Conservation (phyloP, 176 grass and related monocot genomes). For the Typha latifolia region DNA sequence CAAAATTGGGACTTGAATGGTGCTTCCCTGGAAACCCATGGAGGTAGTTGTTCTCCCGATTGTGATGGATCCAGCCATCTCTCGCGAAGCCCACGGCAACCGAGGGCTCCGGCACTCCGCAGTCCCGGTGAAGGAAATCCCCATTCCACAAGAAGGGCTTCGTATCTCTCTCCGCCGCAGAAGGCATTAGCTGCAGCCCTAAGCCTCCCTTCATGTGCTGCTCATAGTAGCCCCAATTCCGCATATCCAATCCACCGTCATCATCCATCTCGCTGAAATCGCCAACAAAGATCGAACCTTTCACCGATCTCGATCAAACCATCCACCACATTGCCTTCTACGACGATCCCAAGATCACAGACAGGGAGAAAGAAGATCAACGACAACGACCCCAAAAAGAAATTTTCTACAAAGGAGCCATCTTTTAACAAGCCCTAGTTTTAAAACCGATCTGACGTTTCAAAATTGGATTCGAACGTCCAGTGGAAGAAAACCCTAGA, state of each 20-base stretch:
- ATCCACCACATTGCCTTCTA: slow-evolving; percentile 2
- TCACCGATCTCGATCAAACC: neutral
- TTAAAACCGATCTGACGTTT: neutral
- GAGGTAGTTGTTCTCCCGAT: slow-evolving; percentile 5
- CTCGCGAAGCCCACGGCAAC: slow-evolving; percentile 13
- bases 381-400: neutral
- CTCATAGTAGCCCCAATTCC: slow-evolving; percentile 15
- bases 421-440: slow-evolving; percentile 1
- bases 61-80: slow-evolving; percentile 18
- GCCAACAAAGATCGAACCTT: neutral
- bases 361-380: neutral
- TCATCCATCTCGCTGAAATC: slow-evolving; percentile 4
- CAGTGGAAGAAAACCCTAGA: too few species aligned
- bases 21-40: slow-evolving; percentile 4
- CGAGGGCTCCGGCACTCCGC: neutral
- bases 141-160: neutral
- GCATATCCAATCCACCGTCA: slow-evolving; percentile 7
- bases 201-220: slow-evolving; percentile 8
- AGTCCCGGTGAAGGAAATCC: slow-evolving; percentile 4
- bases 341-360: too few species aligned
- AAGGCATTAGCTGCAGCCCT: slow-evolving; percentile 20
- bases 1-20: slow-evolving; percentile 6
- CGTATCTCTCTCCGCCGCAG: slow-evolving; percentile 7
- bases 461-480: too few species aligned
- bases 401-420: neutral